A percentile compares a stretch with the other conserved stretches of the same genome.
Conservation (phyloP, 495 filamentous ascomycete genomes). For the Neurospora discreta region DNA sequence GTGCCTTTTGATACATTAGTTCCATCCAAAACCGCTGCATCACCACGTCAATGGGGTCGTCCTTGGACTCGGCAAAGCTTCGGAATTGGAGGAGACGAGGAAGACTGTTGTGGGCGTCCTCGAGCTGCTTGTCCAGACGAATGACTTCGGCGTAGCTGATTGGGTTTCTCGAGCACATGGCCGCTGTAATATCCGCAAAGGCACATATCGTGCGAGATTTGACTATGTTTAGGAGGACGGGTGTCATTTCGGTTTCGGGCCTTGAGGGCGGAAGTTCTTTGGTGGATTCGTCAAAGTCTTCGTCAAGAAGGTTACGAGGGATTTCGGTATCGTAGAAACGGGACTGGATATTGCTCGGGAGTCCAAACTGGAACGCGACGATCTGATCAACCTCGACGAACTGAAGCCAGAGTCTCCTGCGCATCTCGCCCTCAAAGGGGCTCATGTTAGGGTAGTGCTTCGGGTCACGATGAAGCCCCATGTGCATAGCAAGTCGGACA, state of each 20-base stretch:
- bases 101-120: conserved; percentile 12
- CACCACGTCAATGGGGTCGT: conserved; percentile 20
- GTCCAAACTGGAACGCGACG: conserved; percentile 20
- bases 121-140: conserved; percentile 20
- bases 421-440: conserved; percentile 24
- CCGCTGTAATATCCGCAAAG: conserved; percentile 14
- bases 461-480: conserved; percentile 31
- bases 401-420: conserved; percentile 25
- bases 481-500: conserved; percentile 28
- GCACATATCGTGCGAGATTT: conserved; percentile 16
- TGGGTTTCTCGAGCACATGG: conserved; percentile 13
- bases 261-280: conserved; percentile 23
- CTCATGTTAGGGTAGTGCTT: conserved; percentile 25
- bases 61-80: conserved; percentile 10
- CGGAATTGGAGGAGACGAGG: conserved; percentile 14
- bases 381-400: conserved; percentile 19
- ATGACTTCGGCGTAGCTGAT: conserved; percentile 21
- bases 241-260: conserved; percentile 24
- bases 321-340: conserved; percentile 22
- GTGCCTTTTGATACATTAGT: conserved; percentile 20
- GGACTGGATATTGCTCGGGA: conserved; percentile 17
- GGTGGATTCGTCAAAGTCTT: conserved; percentile 23
- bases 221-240: conserved; percentile 13
- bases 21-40: conserved; percentile 25
- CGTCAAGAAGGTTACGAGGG: conserved; percentile 28